Evolutionary conservation across 2,329 filamentous ascomycete genomes (phyloP).

Genomic region (Fusarium globosum): DNA sequence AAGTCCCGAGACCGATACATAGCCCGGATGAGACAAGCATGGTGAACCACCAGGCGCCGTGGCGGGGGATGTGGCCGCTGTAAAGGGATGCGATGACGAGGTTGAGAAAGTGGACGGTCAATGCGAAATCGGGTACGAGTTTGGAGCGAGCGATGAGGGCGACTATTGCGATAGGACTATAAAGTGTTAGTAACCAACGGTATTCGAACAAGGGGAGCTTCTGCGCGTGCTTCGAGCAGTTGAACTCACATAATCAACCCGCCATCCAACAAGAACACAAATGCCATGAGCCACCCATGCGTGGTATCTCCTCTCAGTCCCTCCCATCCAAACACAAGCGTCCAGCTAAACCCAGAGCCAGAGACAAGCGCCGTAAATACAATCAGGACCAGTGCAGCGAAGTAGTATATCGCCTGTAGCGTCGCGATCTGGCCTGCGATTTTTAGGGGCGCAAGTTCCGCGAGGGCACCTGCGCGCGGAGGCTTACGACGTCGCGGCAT

Average conservation of each 20-base stretch:
- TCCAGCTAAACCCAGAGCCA: slow-evolving; percentile 64
- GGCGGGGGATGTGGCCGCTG: slow-evolving; percentile 77
- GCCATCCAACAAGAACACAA: slow-evolving; percentile 68
- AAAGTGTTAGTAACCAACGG: slow-evolving; percentile 18
- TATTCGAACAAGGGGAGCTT: neutral
- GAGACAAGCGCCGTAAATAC: slow-evolving; percentile 69
- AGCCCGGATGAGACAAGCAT: slow-evolving; percentile 60
- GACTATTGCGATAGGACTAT: slow-evolving; percentile 84
- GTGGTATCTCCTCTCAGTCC: slow-evolving; percentile 71
- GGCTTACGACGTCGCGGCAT: slow-evolving; percentile 69
- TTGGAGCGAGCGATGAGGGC: slow-evolving; percentile 89
- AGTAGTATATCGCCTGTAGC: slow-evolving; percentile 68
- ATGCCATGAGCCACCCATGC: slow-evolving; percentile 68
- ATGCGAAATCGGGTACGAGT: slow-evolving; percentile 92
- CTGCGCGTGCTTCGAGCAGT: neutral
- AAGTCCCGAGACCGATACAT: slow-evolving; percentile 76
- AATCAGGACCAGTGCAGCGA: slow-evolving; percentile 61
- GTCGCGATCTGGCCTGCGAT: slow-evolving; percentile 69
- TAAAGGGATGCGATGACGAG: slow-evolving; percentile 83
- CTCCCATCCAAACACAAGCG: slow-evolving; percentile 68
- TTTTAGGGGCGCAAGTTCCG: slow-evolving; percentile 70
- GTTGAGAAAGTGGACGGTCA: slow-evolving; percentile 88
- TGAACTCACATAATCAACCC: slow-evolving; percentile 62
- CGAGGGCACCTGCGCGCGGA: slow-evolving; percentile 68
- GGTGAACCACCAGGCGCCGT: slow-evolving; percentile 86